Percentiles rank a stretch among this genome's conserved stretches.
Evolutionary conservation across 371 early-diverging fungal genomes (phyloP).

Genomic region (Apophysomyces variabilis): DNA sequence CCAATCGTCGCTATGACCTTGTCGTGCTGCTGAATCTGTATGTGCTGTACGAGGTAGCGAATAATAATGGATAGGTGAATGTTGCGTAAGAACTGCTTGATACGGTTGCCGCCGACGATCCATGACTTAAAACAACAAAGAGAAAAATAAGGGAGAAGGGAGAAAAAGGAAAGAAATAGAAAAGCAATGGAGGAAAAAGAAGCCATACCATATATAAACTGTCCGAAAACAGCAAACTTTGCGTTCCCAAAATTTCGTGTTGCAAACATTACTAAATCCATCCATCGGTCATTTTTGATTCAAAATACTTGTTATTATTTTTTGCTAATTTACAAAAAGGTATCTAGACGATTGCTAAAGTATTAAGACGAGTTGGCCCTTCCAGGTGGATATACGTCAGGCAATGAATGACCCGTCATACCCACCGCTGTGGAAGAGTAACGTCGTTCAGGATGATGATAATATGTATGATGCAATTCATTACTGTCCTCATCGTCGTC

Average conservation of each 20-base stretch:
- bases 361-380: not conserved
- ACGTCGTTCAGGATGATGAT: constrained; percentile 38
- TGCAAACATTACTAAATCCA: constrained; percentile 13
- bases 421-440: constrained; percentile 14
- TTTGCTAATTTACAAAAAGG: not conserved
- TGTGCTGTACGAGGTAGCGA: not conserved
- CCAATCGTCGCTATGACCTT: constrained; percentile 21
- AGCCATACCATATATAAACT: not conserved
- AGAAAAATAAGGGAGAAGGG: constrained; percentile 11
- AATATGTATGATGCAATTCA: constrained; percentile 22
- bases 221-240: not conserved
- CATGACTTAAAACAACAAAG: not conserved
- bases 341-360: not conserved
- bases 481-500: constrained; percentile 8
- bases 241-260: constrained; percentile 16
- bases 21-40: not conserved
- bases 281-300: not conserved
- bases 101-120: not conserved
- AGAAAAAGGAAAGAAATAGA: constrained; percentile 15
- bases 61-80: not conserved
- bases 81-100: not conserved
- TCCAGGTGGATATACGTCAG: not conserved
- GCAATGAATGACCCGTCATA: not conserved
- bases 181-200: constrained; percentile 9
- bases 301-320: not conserved